Evolutionary conservation across 2,329 filamentous ascomycete species (phyloP).

Genomic region (Microdochium paspali): DNA sequence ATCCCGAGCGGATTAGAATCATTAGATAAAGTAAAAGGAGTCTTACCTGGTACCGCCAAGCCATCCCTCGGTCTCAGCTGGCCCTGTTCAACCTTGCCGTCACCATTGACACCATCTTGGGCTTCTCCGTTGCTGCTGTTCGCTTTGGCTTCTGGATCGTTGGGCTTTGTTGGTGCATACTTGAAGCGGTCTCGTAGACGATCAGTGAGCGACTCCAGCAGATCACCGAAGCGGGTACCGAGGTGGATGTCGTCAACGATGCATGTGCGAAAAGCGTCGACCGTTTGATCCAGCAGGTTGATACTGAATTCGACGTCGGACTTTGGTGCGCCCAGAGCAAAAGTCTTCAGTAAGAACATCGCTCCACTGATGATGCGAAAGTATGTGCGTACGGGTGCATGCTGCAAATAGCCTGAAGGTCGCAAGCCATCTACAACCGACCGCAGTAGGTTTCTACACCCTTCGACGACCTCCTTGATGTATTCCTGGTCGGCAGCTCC

Average conservation of each 20-base stretch:
- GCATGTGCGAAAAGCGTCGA: constrained; percentile 64
- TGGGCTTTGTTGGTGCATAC: constrained; percentile 47
- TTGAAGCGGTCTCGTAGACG: constrained; percentile 67
- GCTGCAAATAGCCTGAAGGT: constrained; percentile 67
- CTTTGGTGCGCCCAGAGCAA: constrained; percentile 70
- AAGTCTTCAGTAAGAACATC: constrained; percentile 79
- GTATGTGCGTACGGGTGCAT: constrained; percentile 75
- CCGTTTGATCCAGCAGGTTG: constrained; percentile 63
- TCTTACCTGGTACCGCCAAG: constrained; percentile 17
- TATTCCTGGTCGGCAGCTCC: constrained; percentile 61
- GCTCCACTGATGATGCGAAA: constrained; percentile 80
- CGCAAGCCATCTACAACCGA: constrained; percentile 70
- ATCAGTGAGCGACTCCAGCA: constrained; percentile 70
- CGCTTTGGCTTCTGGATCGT: constrained; percentile 20
- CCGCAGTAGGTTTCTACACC: constrained; percentile 65
- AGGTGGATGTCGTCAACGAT: constrained; percentile 81
- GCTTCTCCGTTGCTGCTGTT: constrained; percentile 12
- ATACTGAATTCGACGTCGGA: constrained; percentile 70
- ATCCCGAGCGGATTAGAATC: no score
- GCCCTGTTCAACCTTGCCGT: constrained; percentile 15
- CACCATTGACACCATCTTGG: constrained; percentile 18
- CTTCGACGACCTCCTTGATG: constrained; percentile 67
- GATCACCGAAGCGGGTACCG: constrained; percentile 73
- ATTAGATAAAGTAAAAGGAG: no score
- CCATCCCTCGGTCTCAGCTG: constrained; percentile 15